These are phyloP conservation scores for Musa troglodytarum DNA, from an alignment of 176 grass and related monocot species.

Conservation along the genomic window DNA sequence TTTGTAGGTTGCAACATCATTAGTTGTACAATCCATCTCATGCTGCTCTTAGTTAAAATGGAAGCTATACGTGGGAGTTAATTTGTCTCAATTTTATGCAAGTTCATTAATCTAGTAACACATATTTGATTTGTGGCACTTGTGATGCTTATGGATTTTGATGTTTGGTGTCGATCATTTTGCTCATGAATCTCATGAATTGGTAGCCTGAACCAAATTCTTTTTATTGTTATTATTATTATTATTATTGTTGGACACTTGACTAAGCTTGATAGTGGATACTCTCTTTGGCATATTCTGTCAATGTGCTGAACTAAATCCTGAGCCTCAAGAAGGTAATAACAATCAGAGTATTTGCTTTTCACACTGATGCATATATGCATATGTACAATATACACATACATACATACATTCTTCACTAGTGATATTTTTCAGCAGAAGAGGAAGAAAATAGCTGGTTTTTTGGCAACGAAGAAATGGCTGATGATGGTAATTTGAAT, in stretches of 20 bases:
- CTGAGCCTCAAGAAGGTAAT: slow-evolving; percentile 81
- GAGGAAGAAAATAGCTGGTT: slow-evolving; percentile 56
- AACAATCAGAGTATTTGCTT: background rate
- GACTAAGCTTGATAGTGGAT: slow-evolving; percentile 58
- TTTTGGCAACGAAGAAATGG: slow-evolving; percentile 51
- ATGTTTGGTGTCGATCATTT: no score
- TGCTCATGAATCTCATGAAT: no score
- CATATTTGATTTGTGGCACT: background rate
- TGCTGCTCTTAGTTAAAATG: no score
- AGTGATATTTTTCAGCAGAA: slow-evolving; percentile 32
- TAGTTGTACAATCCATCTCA: no score
- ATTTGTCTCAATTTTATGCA: background rate
- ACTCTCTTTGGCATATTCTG: slow-evolving; percentile 77
- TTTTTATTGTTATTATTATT: no score
- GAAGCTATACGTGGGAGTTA: no score
- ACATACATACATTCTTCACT: slow-evolving; percentile 8
- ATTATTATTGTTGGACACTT: slow-evolving; percentile 22
- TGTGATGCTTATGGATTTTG: background rate
- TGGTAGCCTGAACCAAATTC: no score
- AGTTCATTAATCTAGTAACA: background rate
- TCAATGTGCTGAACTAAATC: slow-evolving; percentile 88
- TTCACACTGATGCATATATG: background rate
- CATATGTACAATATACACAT: background rate
- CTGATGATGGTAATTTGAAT: slow-evolving; percentile 36
- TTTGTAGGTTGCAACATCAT: no score